phyloP scores from a whole-genome alignment of 2,329 filamentous ascomycete species.

The Colletotrichum destructivum region DNA sequence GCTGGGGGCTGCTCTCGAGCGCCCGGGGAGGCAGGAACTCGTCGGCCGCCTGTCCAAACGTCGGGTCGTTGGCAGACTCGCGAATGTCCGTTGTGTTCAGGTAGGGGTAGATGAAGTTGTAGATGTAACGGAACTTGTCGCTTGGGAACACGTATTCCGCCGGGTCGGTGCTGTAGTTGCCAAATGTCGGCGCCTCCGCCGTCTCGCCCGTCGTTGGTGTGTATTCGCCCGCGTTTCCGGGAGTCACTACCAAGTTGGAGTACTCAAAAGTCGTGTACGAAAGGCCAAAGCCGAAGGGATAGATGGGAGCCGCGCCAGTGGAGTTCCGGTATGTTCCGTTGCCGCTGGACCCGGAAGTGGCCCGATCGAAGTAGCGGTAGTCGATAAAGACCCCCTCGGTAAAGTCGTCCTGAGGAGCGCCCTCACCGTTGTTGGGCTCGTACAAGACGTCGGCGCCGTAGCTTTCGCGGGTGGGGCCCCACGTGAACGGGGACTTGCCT shows the following conservation, averaged over 20 bases:
- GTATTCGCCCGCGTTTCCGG: slow-evolving; percentile 67
- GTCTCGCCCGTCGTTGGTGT: slow-evolving; percentile 74
- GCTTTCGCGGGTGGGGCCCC: slow-evolving; percentile 76
- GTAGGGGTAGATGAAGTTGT: slow-evolving; percentile 79
- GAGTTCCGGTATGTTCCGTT: slow-evolving; percentile 31
- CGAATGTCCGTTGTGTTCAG: slow-evolving; percentile 73
- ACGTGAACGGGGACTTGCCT: slow-evolving; percentile 85
- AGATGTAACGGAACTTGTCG: slow-evolving; percentile 64
- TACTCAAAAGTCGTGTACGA: slow-evolving; percentile 86
- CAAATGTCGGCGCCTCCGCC: slow-evolving; percentile 74
- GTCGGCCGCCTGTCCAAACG: slow-evolving; percentile 72
- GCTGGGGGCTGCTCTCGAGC: slow-evolving; percentile 69
- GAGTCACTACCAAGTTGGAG: slow-evolving; percentile 74
- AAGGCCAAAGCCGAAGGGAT: slow-evolving; percentile 86
- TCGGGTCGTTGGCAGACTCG: slow-evolving; percentile 69
- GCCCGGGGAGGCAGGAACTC: slow-evolving; percentile 74
- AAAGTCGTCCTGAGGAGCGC: slow-evolving; percentile 80
- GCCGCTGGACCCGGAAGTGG: slow-evolving; percentile 53
- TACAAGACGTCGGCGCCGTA: slow-evolving; percentile 80
- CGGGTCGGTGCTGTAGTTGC: slow-evolving; percentile 74
- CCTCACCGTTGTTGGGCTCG: slow-evolving; percentile 76
- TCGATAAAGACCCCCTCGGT: slow-evolving; percentile 87
- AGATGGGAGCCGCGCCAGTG: slow-evolving; percentile 72
- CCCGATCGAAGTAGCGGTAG: slow-evolving; percentile 81
- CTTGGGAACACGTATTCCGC: slow-evolving; percentile 79